phyloP scores from a whole-genome alignment of 495 filamentous ascomycete genomes.

The Aspergillus avenaceus region DNA sequence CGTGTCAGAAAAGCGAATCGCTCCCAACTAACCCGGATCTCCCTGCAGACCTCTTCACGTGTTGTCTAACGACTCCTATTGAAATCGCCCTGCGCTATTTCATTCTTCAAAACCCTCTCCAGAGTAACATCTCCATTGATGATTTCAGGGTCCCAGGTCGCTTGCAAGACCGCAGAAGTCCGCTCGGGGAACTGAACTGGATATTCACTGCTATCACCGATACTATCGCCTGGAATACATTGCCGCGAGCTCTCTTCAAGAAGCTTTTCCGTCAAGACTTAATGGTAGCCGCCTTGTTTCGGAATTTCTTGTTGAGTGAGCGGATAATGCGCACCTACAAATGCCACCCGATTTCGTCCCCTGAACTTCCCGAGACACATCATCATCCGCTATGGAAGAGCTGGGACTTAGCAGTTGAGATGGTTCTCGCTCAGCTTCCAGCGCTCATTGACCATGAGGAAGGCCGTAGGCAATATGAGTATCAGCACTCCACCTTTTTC shows the following conservation, averaged over 20 bases:
- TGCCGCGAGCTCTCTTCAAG: constrained; percentile 86
- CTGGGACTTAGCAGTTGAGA: constrained; percentile 96
- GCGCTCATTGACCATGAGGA: constrained; percentile 71
- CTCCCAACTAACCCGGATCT: constrained; percentile 95
- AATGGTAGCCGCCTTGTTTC: constrained; percentile 97
- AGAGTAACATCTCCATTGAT: constrained; percentile 68
- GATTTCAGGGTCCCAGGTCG: constrained; percentile 76
- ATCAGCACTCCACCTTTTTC: constrained; percentile 93
- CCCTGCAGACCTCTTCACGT: constrained; percentile 93
- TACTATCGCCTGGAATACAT: constrained; percentile 95
- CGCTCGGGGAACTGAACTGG: constrained; percentile 96
- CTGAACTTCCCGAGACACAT: constrained; percentile 84
- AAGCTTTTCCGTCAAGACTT: constrained; percentile 95
- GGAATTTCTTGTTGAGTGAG: constrained; percentile 92
- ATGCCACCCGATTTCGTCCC: constrained; percentile 87
- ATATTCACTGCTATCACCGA: constrained; percentile 99
- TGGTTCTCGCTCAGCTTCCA: constrained; percentile 88
- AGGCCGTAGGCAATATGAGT: constrained; percentile 76
- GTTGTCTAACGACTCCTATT: constrained; percentile 93
- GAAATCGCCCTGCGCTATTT: constrained; percentile 95
- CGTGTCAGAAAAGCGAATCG: constrained; percentile 82
- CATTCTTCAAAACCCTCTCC: constrained; percentile 84
- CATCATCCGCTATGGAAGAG: constrained; percentile 93
- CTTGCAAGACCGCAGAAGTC: constrained; percentile 88
- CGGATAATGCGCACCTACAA: constrained; percentile 93